A percentile compares a stretch with the other conserved stretches of the same genome.
Conservation (phyloP, 2,329 filamentous ascomycete species). For the Stemphylium lycopersici region DNA sequence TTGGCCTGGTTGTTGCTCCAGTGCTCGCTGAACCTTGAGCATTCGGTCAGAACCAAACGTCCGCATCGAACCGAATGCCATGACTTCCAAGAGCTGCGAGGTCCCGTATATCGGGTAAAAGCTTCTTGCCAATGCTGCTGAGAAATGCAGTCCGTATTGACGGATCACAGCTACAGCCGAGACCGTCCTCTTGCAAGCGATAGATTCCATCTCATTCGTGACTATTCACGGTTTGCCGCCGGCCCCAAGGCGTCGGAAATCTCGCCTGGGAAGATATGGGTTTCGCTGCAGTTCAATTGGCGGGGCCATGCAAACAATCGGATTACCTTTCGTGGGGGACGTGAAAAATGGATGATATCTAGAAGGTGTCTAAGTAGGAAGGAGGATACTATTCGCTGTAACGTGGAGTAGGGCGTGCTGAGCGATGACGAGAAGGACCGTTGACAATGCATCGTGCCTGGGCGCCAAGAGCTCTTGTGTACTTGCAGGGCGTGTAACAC, state of each 20-base stretch:
- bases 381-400: constrained; percentile 6
- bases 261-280: neutral
- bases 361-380: constrained; percentile 5
- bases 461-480: constrained; percentile 29
- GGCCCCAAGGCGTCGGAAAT: constrained; percentile 9
- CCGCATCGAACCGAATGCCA: constrained; percentile 14
- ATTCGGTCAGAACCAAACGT: neutral
- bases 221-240: constrained; percentile 14
- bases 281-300: neutral
- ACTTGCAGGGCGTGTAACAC: constrained; percentile 17
- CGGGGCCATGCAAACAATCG: neutral
- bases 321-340: constrained; percentile 7
- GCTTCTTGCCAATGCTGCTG: constrained; percentile 5
- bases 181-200: constrained; percentile 8
- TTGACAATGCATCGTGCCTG: constrained; percentile 19
- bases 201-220: constrained; percentile 18
- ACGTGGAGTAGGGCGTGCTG: constrained; percentile 1
- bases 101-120: constrained; percentile 13
- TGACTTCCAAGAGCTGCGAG: constrained; percentile 25
- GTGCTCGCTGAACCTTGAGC: neutral
- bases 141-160: constrained; percentile 1
- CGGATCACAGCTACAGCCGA: neutral
- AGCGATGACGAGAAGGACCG: constrained; percentile 4
- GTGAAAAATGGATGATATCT: neutral
- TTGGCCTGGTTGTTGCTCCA: neutral